Base-by-base conservation (phyloP, 2,329 filamentous ascomycete genomes). In the Penicillium sp. region DNA sequence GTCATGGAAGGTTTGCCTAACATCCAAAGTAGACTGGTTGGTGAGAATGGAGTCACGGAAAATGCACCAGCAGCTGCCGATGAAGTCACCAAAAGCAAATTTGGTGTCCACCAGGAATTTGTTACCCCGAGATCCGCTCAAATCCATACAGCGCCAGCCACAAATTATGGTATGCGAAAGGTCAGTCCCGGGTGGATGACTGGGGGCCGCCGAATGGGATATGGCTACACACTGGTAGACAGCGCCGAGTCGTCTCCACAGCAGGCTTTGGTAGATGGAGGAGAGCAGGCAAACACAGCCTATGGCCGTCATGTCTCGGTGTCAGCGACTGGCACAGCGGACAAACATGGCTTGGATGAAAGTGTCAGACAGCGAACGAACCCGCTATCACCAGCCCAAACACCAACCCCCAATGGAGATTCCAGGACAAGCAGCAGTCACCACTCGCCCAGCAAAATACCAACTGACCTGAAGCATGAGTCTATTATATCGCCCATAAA, bases 101-200 rank as follows among this genome's bases (percentile, higher is more conserved):
- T 74, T 46, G 66, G 58, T 22, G 73, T 74, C 47, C 61, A 71
- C 32, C 68, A 71, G 44, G 64, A 68, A 40, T 32, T 40, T 14
- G 52, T 43, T 14, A 56, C 47, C 14, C 50, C 47, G 13, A 24
- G 31, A 13, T 47, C 38, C 9, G n/a, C 22, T 31, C 29, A 52
- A 42, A 6, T 34, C 32, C 42, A 47, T 18, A 13, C 14, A 8
- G 14, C 31, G 21, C 42, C 49, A 7, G 47, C 2, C 18, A 8
- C 38, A n/a, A 21, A n/a, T 7, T 9, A 47, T 11, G 52, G 54
- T 8, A 21, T 22, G 8, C 70, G 71, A 14, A 72, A 65, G 58
- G 63, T 74, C 43, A 77, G 75, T 46, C 58, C 73, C 29, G 75
- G 73, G 21, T 77, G 75, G 75, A 69, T 77, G 67, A 73, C 74